These are phyloP conservation scores for Asterophora parasitica DNA, from an alignment of 768 basidiomycete species.

Conservation along the genomic window DNA sequence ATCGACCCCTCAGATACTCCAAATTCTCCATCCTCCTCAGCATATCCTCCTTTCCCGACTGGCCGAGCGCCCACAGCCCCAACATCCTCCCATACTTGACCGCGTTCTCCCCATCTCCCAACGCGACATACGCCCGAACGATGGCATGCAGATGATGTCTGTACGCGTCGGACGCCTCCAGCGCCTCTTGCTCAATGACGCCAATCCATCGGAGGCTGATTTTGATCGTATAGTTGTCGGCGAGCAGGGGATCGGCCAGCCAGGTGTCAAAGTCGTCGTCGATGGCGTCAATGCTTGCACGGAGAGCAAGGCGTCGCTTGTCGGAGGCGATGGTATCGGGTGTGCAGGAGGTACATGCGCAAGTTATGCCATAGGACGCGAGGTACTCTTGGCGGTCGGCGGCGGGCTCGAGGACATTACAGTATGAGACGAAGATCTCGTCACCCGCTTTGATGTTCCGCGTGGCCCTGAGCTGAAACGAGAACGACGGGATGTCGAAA, in stretches of 20 bases:
- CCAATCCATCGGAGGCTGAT: slow-evolving; percentile 16
- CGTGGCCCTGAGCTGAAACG: slow-evolving; percentile 22
- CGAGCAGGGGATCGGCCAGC: slow-evolving; percentile 13
- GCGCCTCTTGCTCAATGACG: slow-evolving; percentile 15
- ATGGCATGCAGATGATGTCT: slow-evolving; percentile 16
- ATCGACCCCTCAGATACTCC: slow-evolving; percentile 10
- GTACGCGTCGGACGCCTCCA: slow-evolving; percentile 17
- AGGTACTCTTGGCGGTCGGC: slow-evolving; percentile 23
- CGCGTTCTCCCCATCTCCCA: slow-evolving; percentile 14
- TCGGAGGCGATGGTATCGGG: slow-evolving; percentile 20
- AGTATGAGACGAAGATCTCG: slow-evolving; percentile 28
- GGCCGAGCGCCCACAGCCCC: slow-evolving; percentile 13
- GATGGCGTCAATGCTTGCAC: slow-evolving; percentile 11
- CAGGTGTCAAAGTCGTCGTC: slow-evolving; percentile 12
- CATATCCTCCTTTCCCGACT: slow-evolving; percentile 12
- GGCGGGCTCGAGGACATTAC: slow-evolving; percentile 13
- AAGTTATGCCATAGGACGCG: slow-evolving; percentile 25
- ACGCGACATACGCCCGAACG: slow-evolving; percentile 14
- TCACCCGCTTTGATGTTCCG: slow-evolving; percentile 26
- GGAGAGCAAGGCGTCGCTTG: slow-evolving; percentile 16
- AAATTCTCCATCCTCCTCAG: slow-evolving; percentile 9
- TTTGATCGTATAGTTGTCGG: slow-evolving; percentile 17
- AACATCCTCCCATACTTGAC: slow-evolving; percentile 16
- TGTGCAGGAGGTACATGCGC: slow-evolving; percentile 22
- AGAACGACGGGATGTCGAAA: slow-evolving; percentile 28